Base-by-base conservation (phyloP, 768 basidiomycete genomes). In the Pulveroboletus frians region DNA sequence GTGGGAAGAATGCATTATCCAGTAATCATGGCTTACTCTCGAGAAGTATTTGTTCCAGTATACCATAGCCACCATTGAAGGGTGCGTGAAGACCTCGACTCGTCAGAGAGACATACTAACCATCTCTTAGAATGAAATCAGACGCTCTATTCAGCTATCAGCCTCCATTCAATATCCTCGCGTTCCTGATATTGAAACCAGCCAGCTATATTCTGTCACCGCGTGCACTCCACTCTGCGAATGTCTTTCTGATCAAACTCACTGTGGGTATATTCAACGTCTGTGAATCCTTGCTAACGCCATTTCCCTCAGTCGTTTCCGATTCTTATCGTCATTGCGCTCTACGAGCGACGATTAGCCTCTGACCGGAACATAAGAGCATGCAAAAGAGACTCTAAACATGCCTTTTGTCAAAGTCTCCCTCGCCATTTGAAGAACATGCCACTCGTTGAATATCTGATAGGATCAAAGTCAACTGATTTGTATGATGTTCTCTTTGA, bases 141-240 rank as follows among this genome's bases (percentile, higher is more conserved):
- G 91, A 94, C 63, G 88, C 88, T 1, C 73, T 96, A 15, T 91
- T 94, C 71, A 91, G 86, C 40, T 95, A 96, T 59, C 88, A 92
- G 56, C 90, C 89, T 2, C 92, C 92, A 1, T 91, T 92, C 76
- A 92, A 90, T 59, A 71, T 91, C 17, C 70, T 88, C 17, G 93
- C 93, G 2, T 84, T 92, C 64, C 49, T 81, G 26, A 73, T 95
- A 49, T 76, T 95, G 42, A 85, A 88, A 63, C 90, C 92, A 11
- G 74, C 84, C 21, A 85, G 84, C 55, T 93, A 77, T 67, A 59
- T 89, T 35, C 68, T 92, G 14, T 76, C 84, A 3, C 89, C 92
- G 3, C 79, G 89, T 32, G 75, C 80, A 9, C 69, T 95, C n/a
- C 93, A 96, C 60, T 76, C 84, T 2, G 71, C 79, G 31, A 95